These are phyloP conservation scores for Thermochaetoides dissita DNA, from an alignment of 2,329 filamentous ascomycete genomes.

Conservation along the genomic window DNA sequence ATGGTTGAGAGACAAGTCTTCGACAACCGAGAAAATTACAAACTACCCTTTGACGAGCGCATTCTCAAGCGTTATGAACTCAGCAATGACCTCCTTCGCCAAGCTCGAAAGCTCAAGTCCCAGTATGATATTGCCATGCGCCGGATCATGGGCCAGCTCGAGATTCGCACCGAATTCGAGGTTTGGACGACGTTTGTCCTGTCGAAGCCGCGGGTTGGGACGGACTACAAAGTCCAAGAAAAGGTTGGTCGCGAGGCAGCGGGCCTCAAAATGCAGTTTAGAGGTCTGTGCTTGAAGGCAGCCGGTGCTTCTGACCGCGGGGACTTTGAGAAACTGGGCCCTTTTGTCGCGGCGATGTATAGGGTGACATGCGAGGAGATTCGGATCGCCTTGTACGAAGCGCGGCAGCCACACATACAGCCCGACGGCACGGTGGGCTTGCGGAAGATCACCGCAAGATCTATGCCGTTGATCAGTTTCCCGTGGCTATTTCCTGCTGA, in stretches of 20 bases:
- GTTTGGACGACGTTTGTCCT: constrained; percentile 79
- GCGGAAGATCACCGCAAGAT: constrained; percentile 26
- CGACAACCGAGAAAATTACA: constrained; percentile 60
- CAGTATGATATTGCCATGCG: constrained; percentile 66
- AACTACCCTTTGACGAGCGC: constrained; percentile 58
- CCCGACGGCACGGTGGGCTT: constrained; percentile 19
- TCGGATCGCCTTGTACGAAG: constrained; percentile 40
- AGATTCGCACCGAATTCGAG: constrained; percentile 79
- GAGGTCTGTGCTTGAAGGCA: constrained; percentile 48
- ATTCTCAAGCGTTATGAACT: constrained; percentile 52
- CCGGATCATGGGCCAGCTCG: constrained; percentile 72
- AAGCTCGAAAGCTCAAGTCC: constrained; percentile 53
- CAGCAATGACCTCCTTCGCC: constrained; percentile 38
- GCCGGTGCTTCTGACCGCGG: constrained; percentile 36
- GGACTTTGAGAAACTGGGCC: constrained; percentile 45
- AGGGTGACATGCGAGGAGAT: constrained; percentile 62
- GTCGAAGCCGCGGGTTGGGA: constrained; percentile 53
- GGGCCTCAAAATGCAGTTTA: constrained; percentile 55
- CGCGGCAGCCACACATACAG: constrained; percentile 12
- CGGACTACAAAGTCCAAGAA: constrained; percentile 79
- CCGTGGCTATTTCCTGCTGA: constrained; percentile 78
- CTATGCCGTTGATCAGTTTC: constrained; percentile 78
- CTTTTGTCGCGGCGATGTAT: constrained; percentile 80
- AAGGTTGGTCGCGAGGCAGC: constrained; percentile 57
- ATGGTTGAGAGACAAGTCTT: constrained; percentile 41